Percentiles rank a stretch among this genome's conserved stretches.
phyloP scores from a whole-genome alignment of 768 basidiomycete species.

The Guyanaporus albipodus region DNA sequence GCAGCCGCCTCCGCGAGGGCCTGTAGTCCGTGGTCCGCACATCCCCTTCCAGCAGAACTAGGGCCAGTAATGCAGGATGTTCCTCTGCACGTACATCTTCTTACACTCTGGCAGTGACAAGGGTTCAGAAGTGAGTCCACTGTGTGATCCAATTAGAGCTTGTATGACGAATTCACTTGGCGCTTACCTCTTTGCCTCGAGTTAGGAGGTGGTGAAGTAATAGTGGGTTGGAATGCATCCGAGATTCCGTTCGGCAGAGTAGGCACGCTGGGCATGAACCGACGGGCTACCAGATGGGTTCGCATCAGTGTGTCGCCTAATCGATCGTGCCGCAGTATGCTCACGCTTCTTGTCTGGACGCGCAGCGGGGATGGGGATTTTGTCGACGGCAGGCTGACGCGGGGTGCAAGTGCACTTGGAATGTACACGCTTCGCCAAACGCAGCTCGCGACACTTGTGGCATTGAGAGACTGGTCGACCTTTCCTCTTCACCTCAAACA shows the following conservation, averaged over 20 bases:
- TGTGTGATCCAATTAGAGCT: conserved; percentile 23
- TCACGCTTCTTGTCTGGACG: conserved; percentile 33
- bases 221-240: conserved; percentile 41
- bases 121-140: conserved; percentile 63
- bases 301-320: conserved; percentile 15
- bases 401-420: conserved; percentile 75
- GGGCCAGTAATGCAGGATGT: conserved; percentile 1
- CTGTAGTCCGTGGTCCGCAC: conserved; percentile 24
- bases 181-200: conserved; percentile 48
- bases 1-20: conserved; percentile 38
- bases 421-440: conserved; percentile 77
- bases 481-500: conserved; percentile 94
- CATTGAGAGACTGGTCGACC: conserved; percentile 92
- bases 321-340: conserved; percentile 1
- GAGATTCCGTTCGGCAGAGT: conserved; percentile 71
- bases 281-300: conserved; percentile 42
- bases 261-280: conserved; percentile 68
- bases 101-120: conserved; percentile 54
- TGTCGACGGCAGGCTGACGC: conserved; percentile 29
- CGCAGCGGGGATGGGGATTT: conserved; percentile 30
- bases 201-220: conserved; percentile 34
- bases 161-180: not conserved
- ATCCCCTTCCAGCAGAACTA: conserved; percentile 1
- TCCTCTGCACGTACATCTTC: conserved; percentile 49
- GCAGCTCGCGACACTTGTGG: conserved; percentile 73